These are phyloP conservation scores for Pestalotiopsis sp. DNA, from an alignment of 2,329 filamentous ascomycete genomes.

Conservation along the genomic window DNA sequence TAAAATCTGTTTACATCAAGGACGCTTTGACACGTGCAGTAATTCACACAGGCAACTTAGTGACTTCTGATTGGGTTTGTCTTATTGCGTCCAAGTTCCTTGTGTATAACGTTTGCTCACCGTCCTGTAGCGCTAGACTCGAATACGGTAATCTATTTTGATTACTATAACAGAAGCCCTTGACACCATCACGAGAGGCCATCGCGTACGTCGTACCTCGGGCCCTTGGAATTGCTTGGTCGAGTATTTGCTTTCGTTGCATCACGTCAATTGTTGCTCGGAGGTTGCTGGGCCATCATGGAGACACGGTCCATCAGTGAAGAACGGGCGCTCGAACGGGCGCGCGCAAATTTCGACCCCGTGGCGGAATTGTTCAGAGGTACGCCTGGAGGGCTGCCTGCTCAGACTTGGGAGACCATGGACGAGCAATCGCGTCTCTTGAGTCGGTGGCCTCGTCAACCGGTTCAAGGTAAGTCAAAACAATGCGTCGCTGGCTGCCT, in stretches of 20 bases:
- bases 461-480: too few species aligned
- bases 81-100: background rate
- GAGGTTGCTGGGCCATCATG: too few species aligned
- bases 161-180: background rate
- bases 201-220: background rate
- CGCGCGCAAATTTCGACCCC: too few species aligned
- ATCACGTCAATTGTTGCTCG: too few species aligned
- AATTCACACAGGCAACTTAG: background rate
- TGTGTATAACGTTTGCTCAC: background rate
- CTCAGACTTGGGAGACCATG: too few species aligned
- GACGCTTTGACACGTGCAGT: background rate
- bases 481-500: too few species aligned
- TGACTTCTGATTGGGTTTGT: background rate
- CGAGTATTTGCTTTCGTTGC: background rate
- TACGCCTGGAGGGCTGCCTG: too few species aligned
- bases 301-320: too few species aligned
- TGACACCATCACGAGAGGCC: background rate
- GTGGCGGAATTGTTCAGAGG: too few species aligned
- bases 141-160: slow-evolving; percentile 7
- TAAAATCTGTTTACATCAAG: background rate
- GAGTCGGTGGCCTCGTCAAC: too few species aligned
- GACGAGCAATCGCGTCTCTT: too few species aligned
- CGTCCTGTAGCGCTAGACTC: background rate
- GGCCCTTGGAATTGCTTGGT: background rate
- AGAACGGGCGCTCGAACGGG: too few species aligned